A percentile compares a stretch with the other conserved stretches of the same genome.
phyloP scores from a whole-genome alignment of 163 green algal species.

The Scenedesmus sp. region DNA sequence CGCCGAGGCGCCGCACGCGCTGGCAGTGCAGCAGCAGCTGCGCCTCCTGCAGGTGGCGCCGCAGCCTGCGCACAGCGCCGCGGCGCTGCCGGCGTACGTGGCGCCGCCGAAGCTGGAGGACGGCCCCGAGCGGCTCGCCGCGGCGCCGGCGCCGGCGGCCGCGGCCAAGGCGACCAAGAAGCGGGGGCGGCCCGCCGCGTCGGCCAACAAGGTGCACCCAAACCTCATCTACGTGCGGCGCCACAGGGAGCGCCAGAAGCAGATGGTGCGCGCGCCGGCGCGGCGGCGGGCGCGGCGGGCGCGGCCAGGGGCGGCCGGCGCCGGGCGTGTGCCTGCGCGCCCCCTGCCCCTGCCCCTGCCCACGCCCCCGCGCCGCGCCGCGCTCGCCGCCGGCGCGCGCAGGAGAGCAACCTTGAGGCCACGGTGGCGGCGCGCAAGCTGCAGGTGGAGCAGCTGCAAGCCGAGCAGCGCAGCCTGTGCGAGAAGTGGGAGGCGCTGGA shows the following conservation, averaged over 20 bases:
- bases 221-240: conserved; percentile 29
- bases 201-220: background rate
- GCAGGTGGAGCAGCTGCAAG: conserved; percentile 19
- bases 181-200: conserved; percentile 9
- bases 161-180: background rate
- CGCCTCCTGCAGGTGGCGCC: conserved; percentile 7
- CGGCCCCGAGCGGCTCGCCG: too few species aligned
- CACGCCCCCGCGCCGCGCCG: too few species aligned
- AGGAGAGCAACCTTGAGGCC: background rate
- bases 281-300: background rate
- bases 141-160: too few species aligned
- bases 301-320: background rate
- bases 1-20: too few species aligned
- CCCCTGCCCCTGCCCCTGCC: background rate
- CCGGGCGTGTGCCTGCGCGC: background rate
- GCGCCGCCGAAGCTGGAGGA: too few species aligned
- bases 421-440: background rate
- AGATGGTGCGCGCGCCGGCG: conserved; percentile 4
- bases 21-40: too few species aligned
- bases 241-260: conserved; percentile 29
- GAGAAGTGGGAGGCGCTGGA: conserved; percentile 19
- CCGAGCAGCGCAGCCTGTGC: conserved; percentile 18
- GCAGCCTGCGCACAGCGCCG: too few species aligned
- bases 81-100: too few species aligned
- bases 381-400: too few species aligned